Evolutionary conservation across 2,329 filamentous ascomycete genomes (phyloP).

Genomic region (Didymellaceae sp.): DNA sequence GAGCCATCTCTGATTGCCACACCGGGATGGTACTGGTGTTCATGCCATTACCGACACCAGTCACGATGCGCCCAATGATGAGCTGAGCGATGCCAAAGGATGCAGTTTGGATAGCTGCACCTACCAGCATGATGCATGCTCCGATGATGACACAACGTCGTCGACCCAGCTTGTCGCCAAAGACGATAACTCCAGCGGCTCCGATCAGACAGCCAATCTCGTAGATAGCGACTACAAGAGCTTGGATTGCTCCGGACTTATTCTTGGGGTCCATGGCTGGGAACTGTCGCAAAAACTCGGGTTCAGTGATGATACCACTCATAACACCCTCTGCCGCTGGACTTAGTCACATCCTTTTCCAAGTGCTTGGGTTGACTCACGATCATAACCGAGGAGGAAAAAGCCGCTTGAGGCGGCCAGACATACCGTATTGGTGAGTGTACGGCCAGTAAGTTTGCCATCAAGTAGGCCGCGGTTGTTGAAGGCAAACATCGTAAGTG

Average conservation of each 20-base stretch:
- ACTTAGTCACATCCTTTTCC: not conserved
- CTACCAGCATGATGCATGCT: slow-evolving; percentile 63
- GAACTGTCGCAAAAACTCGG: slow-evolving; percentile 60
- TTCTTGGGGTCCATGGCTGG: slow-evolving; percentile 51
- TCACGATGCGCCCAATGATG: slow-evolving; percentile 58
- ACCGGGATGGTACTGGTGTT: slow-evolving; percentile 50
- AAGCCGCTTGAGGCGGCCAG: slow-evolving; percentile 78
- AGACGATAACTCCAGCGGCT: slow-evolving; percentile 52
- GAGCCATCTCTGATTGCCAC: slow-evolving; percentile 57
- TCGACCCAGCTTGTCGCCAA: slow-evolving; percentile 66
- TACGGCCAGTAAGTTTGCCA: too few relatives aligned
- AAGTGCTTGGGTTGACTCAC: slow-evolving; percentile 56
- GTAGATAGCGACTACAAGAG: slow-evolving; percentile 47
- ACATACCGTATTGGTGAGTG: too few relatives aligned
- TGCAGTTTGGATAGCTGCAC: slow-evolving; percentile 64
- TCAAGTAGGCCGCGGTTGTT: too few relatives aligned
- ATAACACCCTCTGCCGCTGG: slow-evolving; percentile 58
- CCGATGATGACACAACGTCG: slow-evolving; percentile 66
- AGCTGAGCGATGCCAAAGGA: slow-evolving; percentile 55
- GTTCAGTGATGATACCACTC: slow-evolving; percentile 71
- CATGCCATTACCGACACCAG: slow-evolving; percentile 54
- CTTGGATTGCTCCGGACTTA: slow-evolving; percentile 50
- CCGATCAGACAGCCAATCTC: slow-evolving; percentile 55
- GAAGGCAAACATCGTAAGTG: too few relatives aligned
- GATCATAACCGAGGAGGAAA: slow-evolving; percentile 68